These are phyloP conservation scores for Coniosporium apollinis DNA, from an alignment of 495 filamentous ascomycete genomes.

Conservation along the genomic window DNA sequence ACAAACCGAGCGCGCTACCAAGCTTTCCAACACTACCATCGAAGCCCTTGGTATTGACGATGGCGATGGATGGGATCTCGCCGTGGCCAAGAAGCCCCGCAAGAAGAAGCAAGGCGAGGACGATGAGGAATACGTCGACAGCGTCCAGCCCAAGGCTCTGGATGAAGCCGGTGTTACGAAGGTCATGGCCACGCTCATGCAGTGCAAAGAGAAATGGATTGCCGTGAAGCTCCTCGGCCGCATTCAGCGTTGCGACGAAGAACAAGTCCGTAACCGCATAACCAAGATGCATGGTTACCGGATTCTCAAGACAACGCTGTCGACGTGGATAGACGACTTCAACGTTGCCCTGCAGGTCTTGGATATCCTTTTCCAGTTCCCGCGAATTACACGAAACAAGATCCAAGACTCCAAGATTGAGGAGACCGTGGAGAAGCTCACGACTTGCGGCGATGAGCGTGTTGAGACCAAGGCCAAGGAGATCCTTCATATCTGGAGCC, in stretches of 20 bases:
- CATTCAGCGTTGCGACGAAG: slow-evolving; percentile 79
- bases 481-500: slow-evolving; percentile 73
- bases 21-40: slow-evolving; percentile 75
- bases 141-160: slow-evolving; percentile 64
- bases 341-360: slow-evolving; percentile 81
- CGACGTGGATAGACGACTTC: slow-evolving; percentile 69
- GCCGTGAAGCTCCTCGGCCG: slow-evolving; percentile 83
- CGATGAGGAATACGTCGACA: slow-evolving; percentile 94
- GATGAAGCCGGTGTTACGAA: slow-evolving; percentile 83
- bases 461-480: slow-evolving; percentile 53
- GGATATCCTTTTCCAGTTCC: slow-evolving; percentile 76
- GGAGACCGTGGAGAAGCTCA: slow-evolving; percentile 55
- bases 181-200: slow-evolving; percentile 97
- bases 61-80: slow-evolving; percentile 77
- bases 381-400: slow-evolving; percentile 88
- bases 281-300: slow-evolving; percentile 95
- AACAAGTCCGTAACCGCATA: slow-evolving; percentile 72
- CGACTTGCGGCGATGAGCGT: slow-evolving; percentile 49
- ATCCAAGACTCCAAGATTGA: slow-evolving; percentile 96
- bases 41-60: slow-evolving; percentile 95
- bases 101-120: slow-evolving; percentile 91
- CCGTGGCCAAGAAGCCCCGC: slow-evolving; percentile 70
- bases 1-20: slow-evolving; percentile 88
- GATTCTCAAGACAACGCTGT: slow-evolving; percentile 73
- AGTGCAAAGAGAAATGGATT: slow-evolving; percentile 99